Evolutionary conservation across 2,329 filamentous ascomycete species (phyloP), one percentile per base, ranked within the genome.

Genomic region (Septoria linicola): DNA sequence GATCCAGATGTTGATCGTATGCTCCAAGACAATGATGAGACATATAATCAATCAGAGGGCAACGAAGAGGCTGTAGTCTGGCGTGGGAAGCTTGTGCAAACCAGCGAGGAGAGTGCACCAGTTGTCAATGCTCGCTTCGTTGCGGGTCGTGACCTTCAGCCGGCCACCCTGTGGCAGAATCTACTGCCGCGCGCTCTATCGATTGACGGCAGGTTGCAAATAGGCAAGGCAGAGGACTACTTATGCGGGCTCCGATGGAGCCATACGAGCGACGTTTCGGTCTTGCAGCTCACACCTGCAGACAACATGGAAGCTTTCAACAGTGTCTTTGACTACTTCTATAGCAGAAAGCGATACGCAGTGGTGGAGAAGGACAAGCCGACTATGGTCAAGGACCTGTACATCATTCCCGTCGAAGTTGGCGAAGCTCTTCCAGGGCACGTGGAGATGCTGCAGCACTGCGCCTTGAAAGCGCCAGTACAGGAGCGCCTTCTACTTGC

Each of bases 1-100:
- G 92, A 99, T 68, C 81, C 88, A 2, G 93, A 97, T 54, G 88
- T 99, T 16, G 93, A 99, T 68, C 83, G 89, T 34, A 76, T 99
- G 60, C 80, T 97, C 6, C 82, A 91, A 63, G 89, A 88, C 53
- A 83, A 96, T 54, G 87, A 85, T 21, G 87, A 87, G 40, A 81
- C 87, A 11, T 95, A 95, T 67, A 84, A 84, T 2, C 89, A 93
- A 56, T 82, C 85, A 55, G 75, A 80, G 0, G 82, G 77, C 2
- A 16, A 31, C 20, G 80, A 92, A 58, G 85, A 87, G 0, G 81
- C 83, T 40, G 77, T 88, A 19, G 76, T 95, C 30, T 96, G 90
- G 90, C 81, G 82, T 48, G 90, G 90, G 11, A 83, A 77, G 41
- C 72, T 90, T 53, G 77, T 65, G 20, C 67, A 69, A 47, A 63